phyloP scores from a whole-genome alignment of 495 filamentous ascomycete genomes.

The Neurospora sp. region DNA sequence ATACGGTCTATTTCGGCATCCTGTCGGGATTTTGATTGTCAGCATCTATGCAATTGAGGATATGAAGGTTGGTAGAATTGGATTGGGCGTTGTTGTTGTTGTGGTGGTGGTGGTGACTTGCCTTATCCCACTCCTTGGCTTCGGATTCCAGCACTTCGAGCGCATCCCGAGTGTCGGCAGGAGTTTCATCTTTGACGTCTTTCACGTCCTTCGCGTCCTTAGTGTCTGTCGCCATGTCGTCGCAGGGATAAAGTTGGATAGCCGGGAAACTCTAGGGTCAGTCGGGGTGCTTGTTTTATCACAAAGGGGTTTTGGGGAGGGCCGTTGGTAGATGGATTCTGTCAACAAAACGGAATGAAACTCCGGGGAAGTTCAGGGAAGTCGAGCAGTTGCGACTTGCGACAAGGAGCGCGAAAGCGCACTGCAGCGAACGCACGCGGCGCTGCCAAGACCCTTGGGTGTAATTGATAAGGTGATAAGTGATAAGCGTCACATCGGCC shows the following conservation, averaged over 20 bases:
- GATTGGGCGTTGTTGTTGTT: not conserved
- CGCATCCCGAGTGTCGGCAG: conserved; percentile 44
- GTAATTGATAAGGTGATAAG: conserved; percentile 6
- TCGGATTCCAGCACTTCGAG: conserved; percentile 79
- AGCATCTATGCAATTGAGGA: not conserved
- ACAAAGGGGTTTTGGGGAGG: no score
- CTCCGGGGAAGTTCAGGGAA: not conserved
- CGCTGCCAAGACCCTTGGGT: not conserved
- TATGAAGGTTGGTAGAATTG: not conserved
- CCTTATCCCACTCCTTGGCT: conserved; percentile 84
- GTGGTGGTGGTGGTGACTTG: conserved; percentile 10
- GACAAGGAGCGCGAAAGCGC: not conserved
- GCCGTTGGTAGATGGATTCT: not conserved
- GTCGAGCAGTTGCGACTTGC: not conserved
- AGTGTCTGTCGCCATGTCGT: conserved; percentile 7
- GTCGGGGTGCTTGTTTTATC: not conserved
- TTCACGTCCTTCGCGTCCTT: not conserved
- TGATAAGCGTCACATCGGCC: conserved; percentile 13
- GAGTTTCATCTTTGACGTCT: conserved; percentile 13
- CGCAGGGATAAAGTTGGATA: not conserved
- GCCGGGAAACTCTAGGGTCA: not conserved
- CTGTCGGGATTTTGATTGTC: conserved; percentile 31
- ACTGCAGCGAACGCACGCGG: not conserved
- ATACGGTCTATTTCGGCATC: conserved; percentile 96
- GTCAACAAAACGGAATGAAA: not conserved